Evolutionary conservation across 352 stramenopile species (phyloP).

Genomic region (Globisporangium paddicum): DNA sequence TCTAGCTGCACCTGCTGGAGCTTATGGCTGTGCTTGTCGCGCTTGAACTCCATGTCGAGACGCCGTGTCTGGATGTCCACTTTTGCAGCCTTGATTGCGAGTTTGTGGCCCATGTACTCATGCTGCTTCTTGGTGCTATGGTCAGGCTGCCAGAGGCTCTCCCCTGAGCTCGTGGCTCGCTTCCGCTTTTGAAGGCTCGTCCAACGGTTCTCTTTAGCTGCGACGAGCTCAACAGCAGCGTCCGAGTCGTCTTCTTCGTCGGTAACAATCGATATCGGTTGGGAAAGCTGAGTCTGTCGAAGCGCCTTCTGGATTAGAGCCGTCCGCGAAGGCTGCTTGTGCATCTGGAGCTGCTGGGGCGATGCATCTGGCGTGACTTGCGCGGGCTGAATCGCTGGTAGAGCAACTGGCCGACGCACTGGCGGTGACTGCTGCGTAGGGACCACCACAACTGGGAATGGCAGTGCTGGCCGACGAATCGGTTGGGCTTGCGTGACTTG

Average conservation of each 20-base stretch:
- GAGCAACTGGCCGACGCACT: not conserved
- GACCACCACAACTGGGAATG: not conserved
- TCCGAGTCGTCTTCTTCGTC: slow-evolving; percentile 1
- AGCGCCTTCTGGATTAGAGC: not conserved
- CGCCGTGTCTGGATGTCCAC: slow-evolving; percentile 38
- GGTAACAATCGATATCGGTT: not conserved
- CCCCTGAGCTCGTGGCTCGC: not conserved
- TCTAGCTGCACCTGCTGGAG: slow-evolving; percentile 41
- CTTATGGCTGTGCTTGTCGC: slow-evolving; percentile 29
- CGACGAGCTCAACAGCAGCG: not conserved
- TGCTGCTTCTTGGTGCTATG: not conserved
- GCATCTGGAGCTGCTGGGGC: not conserved
- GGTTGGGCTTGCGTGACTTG: not conserved
- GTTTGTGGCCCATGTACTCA: slow-evolving; percentile 36
- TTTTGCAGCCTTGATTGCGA: slow-evolving; percentile 33
- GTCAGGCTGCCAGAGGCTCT: not conserved
- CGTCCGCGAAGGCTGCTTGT: not conserved
- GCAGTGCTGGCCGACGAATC: not conserved
- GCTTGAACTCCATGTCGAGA: slow-evolving; percentile 42
- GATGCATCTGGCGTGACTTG: not conserved
- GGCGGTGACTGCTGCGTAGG: not conserved
- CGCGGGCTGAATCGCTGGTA: not conserved
- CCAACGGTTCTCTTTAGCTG: not conserved
- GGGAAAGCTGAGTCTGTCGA: not conserved
- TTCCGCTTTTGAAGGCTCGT: slow-evolving; percentile 7